Evolutionary conservation across 177 flowering plant species (phyloP), one percentile per base, ranked within the genome.

Genomic region (Telopea speciosissima): DNA sequence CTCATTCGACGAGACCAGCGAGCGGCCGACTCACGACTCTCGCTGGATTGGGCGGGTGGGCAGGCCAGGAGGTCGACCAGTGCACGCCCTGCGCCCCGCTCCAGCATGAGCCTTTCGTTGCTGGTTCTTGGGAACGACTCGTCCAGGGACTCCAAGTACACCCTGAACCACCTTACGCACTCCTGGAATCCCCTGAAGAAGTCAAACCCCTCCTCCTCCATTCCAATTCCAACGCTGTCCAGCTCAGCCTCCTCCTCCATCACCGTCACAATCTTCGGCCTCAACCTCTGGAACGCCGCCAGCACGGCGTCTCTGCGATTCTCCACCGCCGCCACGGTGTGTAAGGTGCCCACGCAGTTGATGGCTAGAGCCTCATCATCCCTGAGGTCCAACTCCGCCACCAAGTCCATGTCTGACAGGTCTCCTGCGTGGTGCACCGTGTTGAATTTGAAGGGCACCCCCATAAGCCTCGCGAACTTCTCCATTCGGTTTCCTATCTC

Each of bases 381-480:
- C 62, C 76, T 79, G 33, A 92, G 67, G 11, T 83, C 94, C 67
- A 95, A 69, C 8, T 81, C 86, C 0, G 73, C 42, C 3, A 87
- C 33, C 2, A 87, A 76, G 58, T 87, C 79, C n/a, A 93, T 36
- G 6, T 90, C 90, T 13, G 89, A 86, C 25, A 91, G 70, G 68
- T 91, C 92, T 0, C 92, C 92, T 0, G 74, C 59, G 42, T 89
- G 96, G 76, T 89, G 83, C 0, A 90, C 67, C 0, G 84, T 82
- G 42, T 71, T 78, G 84, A 91, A 90, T 65, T 89, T 86, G 68
- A 95, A 95, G 0, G 99, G 99, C 8, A 95, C 99, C 0, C 99
- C 97, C 99, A 95, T 95, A 6, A 95, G 87, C 68, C 99, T 72
- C 0, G 99, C 99, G 69, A 95, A 95, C 66, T 92, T 95, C 78